Evolutionary conservation across 2,329 filamentous ascomycete species (phyloP).

Genomic region (Diplodia scrobiculata): DNA sequence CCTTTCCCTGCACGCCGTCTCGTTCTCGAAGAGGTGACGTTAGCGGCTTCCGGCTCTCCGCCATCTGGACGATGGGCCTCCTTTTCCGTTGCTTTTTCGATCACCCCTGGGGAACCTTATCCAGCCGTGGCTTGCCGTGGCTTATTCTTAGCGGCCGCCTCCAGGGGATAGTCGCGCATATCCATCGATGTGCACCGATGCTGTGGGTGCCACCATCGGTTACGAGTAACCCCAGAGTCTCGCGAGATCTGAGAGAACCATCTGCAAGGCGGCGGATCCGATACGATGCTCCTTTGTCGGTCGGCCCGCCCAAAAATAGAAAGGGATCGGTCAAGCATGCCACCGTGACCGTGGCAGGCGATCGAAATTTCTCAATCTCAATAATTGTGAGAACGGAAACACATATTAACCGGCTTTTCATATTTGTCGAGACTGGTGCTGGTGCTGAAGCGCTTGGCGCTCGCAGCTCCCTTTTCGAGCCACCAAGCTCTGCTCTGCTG

Average conservation of each 20-base stretch:
- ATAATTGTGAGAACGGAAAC: not conserved
- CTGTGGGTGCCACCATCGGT: not conserved
- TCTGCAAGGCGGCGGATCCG: constrained; percentile 6
- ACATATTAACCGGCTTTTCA: not conserved
- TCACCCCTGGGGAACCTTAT: constrained; percentile 13
- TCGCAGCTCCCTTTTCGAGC: constrained; percentile 10
- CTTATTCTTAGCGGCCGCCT: constrained; percentile 12
- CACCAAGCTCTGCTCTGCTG: constrained; percentile 1
- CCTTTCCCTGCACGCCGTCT: not conserved
- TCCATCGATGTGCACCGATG: constrained; percentile 1
- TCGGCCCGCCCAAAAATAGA: constrained; percentile 9
- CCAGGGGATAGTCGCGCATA: not conserved
- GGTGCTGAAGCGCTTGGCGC: not conserved
- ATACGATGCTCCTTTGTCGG: constrained; percentile 1
- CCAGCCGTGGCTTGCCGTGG: not conserved
- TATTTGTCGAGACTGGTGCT: not conserved
- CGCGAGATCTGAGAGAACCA: constrained; percentile 4
- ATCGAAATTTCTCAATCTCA: constrained; percentile 7
- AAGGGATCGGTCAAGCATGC: not conserved
- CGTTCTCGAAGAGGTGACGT: constrained; percentile 8
- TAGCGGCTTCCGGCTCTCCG: constrained; percentile 19
- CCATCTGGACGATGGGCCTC: constrained; percentile 7
- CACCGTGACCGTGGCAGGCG: not conserved
- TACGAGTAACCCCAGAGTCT: constrained; percentile 11
- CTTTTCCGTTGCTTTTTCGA: not conserved